Evolutionary conservation across 1,139 yeast species (phyloP).

Genomic region (Petasospora fabianii): DNA sequence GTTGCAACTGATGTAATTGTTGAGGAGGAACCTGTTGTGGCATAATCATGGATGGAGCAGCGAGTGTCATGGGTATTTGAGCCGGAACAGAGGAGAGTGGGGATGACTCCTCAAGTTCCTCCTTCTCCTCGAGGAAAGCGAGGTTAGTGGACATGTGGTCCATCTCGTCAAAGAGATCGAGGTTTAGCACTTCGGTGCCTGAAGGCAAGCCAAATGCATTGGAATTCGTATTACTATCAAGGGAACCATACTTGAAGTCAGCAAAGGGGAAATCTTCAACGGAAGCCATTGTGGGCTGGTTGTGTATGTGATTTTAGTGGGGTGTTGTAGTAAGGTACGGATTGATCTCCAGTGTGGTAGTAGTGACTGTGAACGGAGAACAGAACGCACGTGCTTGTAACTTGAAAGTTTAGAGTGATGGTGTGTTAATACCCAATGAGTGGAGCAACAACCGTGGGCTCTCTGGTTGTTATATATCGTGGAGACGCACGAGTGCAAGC

Average conservation of each 20-base stretch:
- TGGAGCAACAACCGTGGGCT: neutral
- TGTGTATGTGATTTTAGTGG: neutral
- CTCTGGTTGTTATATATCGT: constrained; percentile 8
- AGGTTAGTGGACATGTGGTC: constrained; percentile 10
- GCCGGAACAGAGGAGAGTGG: neutral
- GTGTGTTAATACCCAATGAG: no score
- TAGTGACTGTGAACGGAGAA: no score
- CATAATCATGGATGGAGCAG: constrained; percentile 7
- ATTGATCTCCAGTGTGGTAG: neutral
- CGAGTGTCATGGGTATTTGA: constrained; percentile 4
- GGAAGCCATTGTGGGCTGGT: constrained; percentile 15
- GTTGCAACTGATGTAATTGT: constrained; percentile 2
- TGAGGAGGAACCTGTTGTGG: constrained; percentile 1
- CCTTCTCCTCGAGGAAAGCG: constrained; percentile 11
- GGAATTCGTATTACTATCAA: neutral
- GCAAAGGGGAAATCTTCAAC: constrained; percentile 18
- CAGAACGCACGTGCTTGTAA: no score
- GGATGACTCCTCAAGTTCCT: no score
- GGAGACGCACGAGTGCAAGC: constrained; percentile 2
- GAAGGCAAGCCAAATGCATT: constrained; percentile 2
- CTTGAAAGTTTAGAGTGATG: no score
- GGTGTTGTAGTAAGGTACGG: neutral
- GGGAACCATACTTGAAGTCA: constrained; percentile 11
- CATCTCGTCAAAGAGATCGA: constrained; percentile 9
- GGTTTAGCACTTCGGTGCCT: constrained; percentile 1